Conservation (phyloP, 2,329 filamentous ascomycete species). For the Bimuria novae-zelandiae region DNA sequence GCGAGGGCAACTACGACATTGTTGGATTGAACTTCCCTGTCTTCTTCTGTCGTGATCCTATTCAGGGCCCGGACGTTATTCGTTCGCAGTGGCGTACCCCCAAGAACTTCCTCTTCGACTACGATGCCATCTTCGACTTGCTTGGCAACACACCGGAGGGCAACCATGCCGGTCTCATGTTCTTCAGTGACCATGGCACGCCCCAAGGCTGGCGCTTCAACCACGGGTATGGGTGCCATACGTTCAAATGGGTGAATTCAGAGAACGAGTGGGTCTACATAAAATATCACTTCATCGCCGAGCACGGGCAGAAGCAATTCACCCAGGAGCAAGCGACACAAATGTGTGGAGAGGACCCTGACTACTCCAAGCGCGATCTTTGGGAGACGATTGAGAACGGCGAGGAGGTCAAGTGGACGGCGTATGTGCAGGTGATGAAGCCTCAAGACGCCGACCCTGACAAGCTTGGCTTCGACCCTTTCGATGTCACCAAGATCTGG, state of each 20-base stretch:
- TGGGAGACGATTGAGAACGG: constrained; percentile 53
- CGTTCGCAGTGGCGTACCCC: constrained; percentile 54
- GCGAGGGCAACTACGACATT: constrained; percentile 58
- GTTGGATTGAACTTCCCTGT: constrained; percentile 50
- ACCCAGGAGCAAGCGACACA: constrained; percentile 43
- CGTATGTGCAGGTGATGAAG: constrained; percentile 60
- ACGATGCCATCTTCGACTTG: constrained; percentile 55
- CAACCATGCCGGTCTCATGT: constrained; percentile 56
- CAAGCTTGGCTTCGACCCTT: constrained; percentile 47
- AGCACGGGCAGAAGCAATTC: constrained; percentile 54
- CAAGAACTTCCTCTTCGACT: constrained; percentile 55
- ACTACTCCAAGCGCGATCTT: constrained; percentile 47
- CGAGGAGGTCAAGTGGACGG: constrained; percentile 56
- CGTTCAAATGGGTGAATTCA: constrained; percentile 40
- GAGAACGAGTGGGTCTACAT: constrained; percentile 56
- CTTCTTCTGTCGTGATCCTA: constrained; percentile 57
- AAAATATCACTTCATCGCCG: constrained; percentile 57
- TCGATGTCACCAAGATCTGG: constrained; percentile 63
- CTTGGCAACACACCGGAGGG: constrained; percentile 54
- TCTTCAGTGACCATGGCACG: constrained; percentile 56
- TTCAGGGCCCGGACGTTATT: constrained; percentile 53
- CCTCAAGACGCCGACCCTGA: constrained; percentile 56
- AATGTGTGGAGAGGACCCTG: constrained; percentile 44
- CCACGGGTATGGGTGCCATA: constrained; percentile 57
- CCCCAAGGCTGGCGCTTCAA: constrained; percentile 47